These are phyloP conservation scores for Spencermartinsiella ligniputridi DNA, from an alignment of 1,139 yeast species.

Conservation along the genomic window DNA sequence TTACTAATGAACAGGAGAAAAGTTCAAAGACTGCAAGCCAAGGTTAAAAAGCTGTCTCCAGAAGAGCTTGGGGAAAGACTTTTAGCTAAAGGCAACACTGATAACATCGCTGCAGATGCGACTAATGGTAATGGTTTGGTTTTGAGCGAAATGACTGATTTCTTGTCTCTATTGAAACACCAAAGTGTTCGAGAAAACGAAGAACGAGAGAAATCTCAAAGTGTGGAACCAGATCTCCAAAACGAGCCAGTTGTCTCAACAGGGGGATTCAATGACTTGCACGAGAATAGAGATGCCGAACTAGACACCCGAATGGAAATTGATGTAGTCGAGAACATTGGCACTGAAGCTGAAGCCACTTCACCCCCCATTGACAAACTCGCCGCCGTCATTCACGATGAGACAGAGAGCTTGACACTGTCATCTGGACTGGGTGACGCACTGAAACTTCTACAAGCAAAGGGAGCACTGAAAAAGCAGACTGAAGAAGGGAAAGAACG, in stretches of 20 bases:
- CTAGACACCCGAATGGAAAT: background rate
- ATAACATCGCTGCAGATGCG: slow-evolving; percentile 11
- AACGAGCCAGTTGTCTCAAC: background rate
- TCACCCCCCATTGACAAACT: slow-evolving; percentile 5
- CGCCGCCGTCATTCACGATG: slow-evolving; percentile 12
- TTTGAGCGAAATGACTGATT: slow-evolving; percentile 20
- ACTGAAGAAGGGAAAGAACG: slow-evolving; percentile 23
- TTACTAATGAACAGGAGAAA: slow-evolving; percentile 41
- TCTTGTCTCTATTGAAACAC: slow-evolving; percentile 14
- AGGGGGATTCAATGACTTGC: background rate
- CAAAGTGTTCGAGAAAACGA: background rate
- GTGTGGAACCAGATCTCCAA: background rate
- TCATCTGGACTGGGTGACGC: slow-evolving; percentile 56
- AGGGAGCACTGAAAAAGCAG: slow-evolving; percentile 36
- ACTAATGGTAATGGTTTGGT: slow-evolving; percentile 14
- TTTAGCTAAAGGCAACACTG: slow-evolving; percentile 12
- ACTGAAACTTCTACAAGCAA: slow-evolving; percentile 47
- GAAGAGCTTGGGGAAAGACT: slow-evolving; percentile 25
- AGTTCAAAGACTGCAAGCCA: slow-evolving; percentile 32
- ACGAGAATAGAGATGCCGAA: background rate
- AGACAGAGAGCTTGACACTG: slow-evolving; percentile 35
- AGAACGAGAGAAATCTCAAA: background rate
- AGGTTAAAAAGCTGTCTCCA: slow-evolving; percentile 15
- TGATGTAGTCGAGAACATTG: background rate
- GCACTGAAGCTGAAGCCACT: slow-evolving; percentile 6